Evolutionary conservation across 495 filamentous ascomycete genomes (phyloP), one percentile per base, ranked within the genome.

Genomic region (Talaromyces adpressus): DNA sequence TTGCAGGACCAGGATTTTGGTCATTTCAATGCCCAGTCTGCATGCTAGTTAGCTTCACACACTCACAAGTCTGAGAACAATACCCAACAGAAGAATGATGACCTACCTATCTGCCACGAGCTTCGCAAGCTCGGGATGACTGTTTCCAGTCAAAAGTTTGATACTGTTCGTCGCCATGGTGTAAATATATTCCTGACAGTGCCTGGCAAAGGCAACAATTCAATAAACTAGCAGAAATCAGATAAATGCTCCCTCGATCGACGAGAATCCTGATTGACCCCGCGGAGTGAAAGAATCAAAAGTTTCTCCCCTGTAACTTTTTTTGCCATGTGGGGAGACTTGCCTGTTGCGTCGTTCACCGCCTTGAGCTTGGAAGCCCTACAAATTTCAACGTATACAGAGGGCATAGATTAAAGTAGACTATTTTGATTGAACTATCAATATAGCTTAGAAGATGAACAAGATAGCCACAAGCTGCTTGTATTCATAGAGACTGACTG

Each of bases 71-170:
- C n/a, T n/a, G n/a, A n/a, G n/a, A n/a, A 62, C 2, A 57, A 34
- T 5, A 61, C 39, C 41, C 47, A 63, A 20, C 30, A 39, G 16
- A 20, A 25, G 7, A 11, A n/a, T 20, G n/a, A 18, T 22, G 8
- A 20, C 79, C 66, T 84, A 97, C 93, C 93, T 85, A 74, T 96
- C 91, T 68, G 94, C 92, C 60, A 98, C 91, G 70, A 89, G 84
- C 75, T 88, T 88, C 47, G 93, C 92, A 62, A 98, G 85, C 70
- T 89, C 84, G 11, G 93, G 94, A 77, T 98, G 93, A 77, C 93
- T 96, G 76, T 93, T 95, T 68, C 93, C 93, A 70, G 93, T 94
- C 72, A 98, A 84, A 66, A 98, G 78, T 78, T 98, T 98, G 79
- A 98, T 96, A 57, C 92, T 93, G 83, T 98, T 98, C 60, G 86